Base-by-base conservation (phyloP, 805 yeast species). In the Cephaloascus fragrans region DNA sequence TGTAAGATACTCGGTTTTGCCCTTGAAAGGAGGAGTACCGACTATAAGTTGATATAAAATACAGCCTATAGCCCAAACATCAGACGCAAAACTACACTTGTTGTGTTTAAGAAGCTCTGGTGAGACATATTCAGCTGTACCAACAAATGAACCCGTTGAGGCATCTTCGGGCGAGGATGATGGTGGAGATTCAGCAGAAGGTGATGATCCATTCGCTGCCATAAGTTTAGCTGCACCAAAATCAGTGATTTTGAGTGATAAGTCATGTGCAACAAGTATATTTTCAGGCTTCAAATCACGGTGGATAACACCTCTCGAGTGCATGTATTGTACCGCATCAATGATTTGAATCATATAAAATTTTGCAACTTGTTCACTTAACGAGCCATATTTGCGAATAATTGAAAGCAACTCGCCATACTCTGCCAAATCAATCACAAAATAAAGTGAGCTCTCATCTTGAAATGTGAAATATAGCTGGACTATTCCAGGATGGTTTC, bases 281-380 rank as follows among this genome's bases (percentile, higher is more conserved):
- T 90, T 90, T 51, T 90, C 98, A 0, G 98, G 98, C 57, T 90
- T 90, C 51, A 93, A 64, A 60, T 93, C 98, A 44, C 98, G 70
- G 56, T 90, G 98, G 16, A 93, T 83, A 9, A 90, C 85, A 1
- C 96, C 96, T 48, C 78, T 82, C 41, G 76, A 74, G 55, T 93
- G 97, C 64, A 90, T 88, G 61, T 82, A 93, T 43, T 75, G 77
- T 17, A 93, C 79, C 0, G 96, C 88, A 56, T 93, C 98, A n/a
- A 93, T 69, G 37, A 93, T 66, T 59, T 93, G 97, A 26, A 75
- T 71, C 62, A 84, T 78, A 55, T 89, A 90, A 62, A 87, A 93
- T 50, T 75, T 75, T 36, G 88, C 68, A 47, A 93, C 79, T 3
- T 61, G 59, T 51, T 87, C 95, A 51, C 81, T 80, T 28, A 90